These are phyloP conservation scores for Suillus subalutaceus DNA, from an alignment of 768 basidiomycete genomes.

Conservation along the genomic window DNA sequence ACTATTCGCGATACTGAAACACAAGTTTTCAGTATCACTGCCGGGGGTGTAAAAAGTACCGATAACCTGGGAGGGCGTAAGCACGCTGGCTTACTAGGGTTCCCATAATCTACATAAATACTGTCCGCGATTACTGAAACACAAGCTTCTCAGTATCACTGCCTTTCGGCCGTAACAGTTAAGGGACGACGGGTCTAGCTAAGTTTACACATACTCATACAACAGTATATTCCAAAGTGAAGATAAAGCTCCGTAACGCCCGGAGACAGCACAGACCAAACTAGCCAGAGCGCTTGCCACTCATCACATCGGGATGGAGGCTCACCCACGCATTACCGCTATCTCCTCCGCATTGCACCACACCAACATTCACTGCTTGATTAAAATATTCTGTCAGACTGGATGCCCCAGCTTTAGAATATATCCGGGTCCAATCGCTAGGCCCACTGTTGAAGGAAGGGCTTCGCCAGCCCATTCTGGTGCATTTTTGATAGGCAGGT, in stretches of 20 bases:
- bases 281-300: slow-evolving; percentile 4
- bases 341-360: slow-evolving; percentile 45
- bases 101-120: too few relatives aligned
- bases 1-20: too few relatives aligned
- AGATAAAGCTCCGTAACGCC: neutral
- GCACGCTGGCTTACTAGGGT: too few relatives aligned
- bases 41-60: too few relatives aligned
- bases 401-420: slow-evolving; percentile 42
- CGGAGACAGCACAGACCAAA: neutral
- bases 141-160: too few relatives aligned
- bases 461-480: slow-evolving; percentile 32
- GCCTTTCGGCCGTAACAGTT: too few relatives aligned
- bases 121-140: too few relatives aligned
- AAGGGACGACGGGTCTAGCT: too few relatives aligned
- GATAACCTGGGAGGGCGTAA: too few relatives aligned
- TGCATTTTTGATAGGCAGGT: slow-evolving; percentile 35
- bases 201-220: slow-evolving; percentile 9
- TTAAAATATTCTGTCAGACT: slow-evolving; percentile 45
- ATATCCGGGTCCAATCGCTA: slow-evolving; percentile 37
- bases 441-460: slow-evolving; percentile 41
- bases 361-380: slow-evolving; percentile 40
- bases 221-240: neutral
- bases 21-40: too few relatives aligned
- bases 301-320: slow-evolving; percentile 4
- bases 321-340: slow-evolving; percentile 39